Percentiles rank a stretch among this genome's conserved stretches.
phyloP scores from a whole-genome alignment of 2,329 filamentous ascomycete genomes.

The Paramyrothecium roridum region DNA sequence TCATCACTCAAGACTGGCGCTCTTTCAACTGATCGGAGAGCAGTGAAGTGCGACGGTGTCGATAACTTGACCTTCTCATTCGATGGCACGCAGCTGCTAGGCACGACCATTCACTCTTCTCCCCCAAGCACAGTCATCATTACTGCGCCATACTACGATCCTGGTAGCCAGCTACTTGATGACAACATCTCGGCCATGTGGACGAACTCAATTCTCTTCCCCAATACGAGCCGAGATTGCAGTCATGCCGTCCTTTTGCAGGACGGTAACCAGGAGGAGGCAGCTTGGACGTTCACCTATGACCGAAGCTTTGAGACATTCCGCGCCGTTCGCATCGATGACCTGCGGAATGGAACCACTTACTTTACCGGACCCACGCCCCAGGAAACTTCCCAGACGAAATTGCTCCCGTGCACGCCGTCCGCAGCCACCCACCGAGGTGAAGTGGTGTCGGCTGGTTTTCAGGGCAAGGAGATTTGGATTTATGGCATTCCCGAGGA shows the following conservation, averaged over 20 bases:
- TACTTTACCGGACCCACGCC: constrained; percentile 73
- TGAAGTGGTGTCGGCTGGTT: constrained; percentile 71
- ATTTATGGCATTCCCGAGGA: constrained; percentile 75
- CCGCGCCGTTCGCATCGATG: constrained; percentile 71
- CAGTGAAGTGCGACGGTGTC: constrained; percentile 75
- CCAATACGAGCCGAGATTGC: constrained; percentile 75
- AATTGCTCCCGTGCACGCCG: constrained; percentile 64
- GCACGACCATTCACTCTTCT: constrained; percentile 64
- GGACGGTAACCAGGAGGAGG: constrained; percentile 59
- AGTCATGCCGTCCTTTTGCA: constrained; percentile 72
- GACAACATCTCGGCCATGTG: constrained; percentile 72
- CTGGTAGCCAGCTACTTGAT: constrained; percentile 61
- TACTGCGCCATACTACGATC: constrained; percentile 77
- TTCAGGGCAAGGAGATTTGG: constrained; percentile 71
- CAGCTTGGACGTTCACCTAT: constrained; percentile 75
- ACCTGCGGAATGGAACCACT: constrained; percentile 71
- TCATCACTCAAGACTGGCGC: constrained; percentile 67
- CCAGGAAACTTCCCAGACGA: constrained; percentile 46
- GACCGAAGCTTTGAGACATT: constrained; percentile 76
- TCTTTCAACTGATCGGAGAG: constrained; percentile 63
- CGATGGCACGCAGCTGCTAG: constrained; percentile 75
- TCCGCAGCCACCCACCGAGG: constrained; percentile 68
- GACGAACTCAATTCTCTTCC: constrained; percentile 83
- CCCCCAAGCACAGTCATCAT: constrained; percentile 72
- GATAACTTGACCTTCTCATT: constrained; percentile 73